Percentiles rank a stretch among this genome's conserved stretches.
Evolutionary conservation across 2,329 filamentous ascomycete genomes (phyloP).

Genomic region (Lasiodiplodia citricola): DNA sequence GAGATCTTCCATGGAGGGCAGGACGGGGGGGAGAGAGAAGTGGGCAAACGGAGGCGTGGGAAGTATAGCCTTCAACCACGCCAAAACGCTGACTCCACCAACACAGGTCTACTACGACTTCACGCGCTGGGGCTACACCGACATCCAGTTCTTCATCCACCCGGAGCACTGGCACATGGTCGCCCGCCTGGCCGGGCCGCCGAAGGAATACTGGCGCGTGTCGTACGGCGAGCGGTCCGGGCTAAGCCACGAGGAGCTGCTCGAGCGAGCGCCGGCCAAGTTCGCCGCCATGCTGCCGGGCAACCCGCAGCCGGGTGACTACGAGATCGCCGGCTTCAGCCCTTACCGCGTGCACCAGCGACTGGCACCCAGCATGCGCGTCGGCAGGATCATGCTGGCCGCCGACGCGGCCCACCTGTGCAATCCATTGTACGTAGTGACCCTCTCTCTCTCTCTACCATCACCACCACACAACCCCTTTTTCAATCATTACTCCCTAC

Average conservation of each 20-base stretch:
- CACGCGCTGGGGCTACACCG: slow-evolving; percentile 58
- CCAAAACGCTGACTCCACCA: not conserved
- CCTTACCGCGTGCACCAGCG: slow-evolving; percentile 68
- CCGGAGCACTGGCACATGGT: slow-evolving; percentile 68
- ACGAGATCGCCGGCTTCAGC: slow-evolving; percentile 62
- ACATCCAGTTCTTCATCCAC: slow-evolving; percentile 67
- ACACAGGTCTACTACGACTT: slow-evolving; percentile 64
- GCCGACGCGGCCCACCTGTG: slow-evolving; percentile 68
- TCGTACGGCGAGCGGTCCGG: slow-evolving; percentile 65
- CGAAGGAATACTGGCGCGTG: slow-evolving; percentile 66
- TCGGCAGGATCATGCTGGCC: slow-evolving; percentile 62
- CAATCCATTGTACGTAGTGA: slow-evolving; percentile 51
- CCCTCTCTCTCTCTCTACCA: too few species aligned
- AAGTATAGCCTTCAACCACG: too few species aligned
- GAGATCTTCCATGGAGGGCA: too few species aligned
- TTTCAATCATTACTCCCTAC: too few species aligned
- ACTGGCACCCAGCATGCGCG: slow-evolving; percentile 62
- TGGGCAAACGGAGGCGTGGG: not conserved
- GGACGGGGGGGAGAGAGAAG: too few species aligned
- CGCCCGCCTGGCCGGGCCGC: slow-evolving; percentile 54
- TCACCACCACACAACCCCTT: not conserved
- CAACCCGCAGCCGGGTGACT: slow-evolving; percentile 62
- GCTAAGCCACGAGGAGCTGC: slow-evolving; percentile 60
- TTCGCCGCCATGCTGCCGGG: slow-evolving; percentile 65
- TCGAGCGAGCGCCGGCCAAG: slow-evolving; percentile 59